Base-by-base conservation (phyloP, 495 filamentous ascomycete species). In the Aspergillus indologenus region DNA sequence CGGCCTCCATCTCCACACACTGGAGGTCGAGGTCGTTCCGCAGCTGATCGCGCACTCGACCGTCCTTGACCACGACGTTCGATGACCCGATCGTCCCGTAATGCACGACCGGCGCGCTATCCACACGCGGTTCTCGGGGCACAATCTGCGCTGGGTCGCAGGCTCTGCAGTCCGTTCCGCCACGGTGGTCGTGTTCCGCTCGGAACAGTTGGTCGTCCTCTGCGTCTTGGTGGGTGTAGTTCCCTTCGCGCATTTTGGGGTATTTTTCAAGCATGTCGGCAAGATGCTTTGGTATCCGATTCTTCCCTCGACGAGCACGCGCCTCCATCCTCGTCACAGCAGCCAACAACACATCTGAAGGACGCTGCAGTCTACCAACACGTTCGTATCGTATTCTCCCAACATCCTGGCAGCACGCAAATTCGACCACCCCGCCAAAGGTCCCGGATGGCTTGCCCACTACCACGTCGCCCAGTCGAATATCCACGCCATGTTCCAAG, bases 321-420 rank as follows among this genome's bases (percentile, higher is more conserved):
- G 66, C 56, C 21, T 63, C 48, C 17, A 75, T 45, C 18, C 58
- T 63, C 6, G 54, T 26, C 6, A 76, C 40, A 15, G 69, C 70
- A 20, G 55, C 69, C 29, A 66, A 53, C 6, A 72, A 55, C 2
- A 60, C 34, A 2, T 42, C 17, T 11, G 69, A 65, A 43, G 70
- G 73, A 34, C 63, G 62, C 56, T 71, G 69, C 18, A 72, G 46
- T 6, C 48, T 58, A 0, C 72, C 71, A 14, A 63, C 74, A 19
- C 63, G 63, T 49, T 53, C 54, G 54, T 72, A 70, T 8, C 34
- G 34, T 6, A 4, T 11, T 17, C 20, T 54, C 29, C 29, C 29
- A 43, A 31, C n/a, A 19, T 26, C 51, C 14, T 19, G 29, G n/a
- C 51, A 26, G 5, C 29, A 21, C 29, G 19, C 51, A 43, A 54